These are phyloP conservation scores for Phytophthora pini DNA, from an alignment of 352 stramenopile genomes.

Conservation along the genomic window DNA sequence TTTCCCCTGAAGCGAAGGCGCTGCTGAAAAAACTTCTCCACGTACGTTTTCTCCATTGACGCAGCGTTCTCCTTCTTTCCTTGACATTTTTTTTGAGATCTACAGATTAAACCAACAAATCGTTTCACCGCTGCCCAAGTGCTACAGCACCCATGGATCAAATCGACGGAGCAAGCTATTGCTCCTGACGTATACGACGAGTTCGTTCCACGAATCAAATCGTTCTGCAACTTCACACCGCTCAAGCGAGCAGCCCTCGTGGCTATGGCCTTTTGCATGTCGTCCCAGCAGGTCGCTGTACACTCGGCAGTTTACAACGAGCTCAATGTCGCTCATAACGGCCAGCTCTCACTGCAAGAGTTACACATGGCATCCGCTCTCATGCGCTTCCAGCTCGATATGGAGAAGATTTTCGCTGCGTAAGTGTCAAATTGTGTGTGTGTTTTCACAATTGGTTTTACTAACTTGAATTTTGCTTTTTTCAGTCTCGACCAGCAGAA, in stretches of 20 bases:
- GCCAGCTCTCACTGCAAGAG: slow-evolving; percentile 73
- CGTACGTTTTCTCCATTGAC: slow-evolving; percentile 32
- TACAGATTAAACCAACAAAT: slow-evolving; percentile 49
- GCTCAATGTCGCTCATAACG: slow-evolving; percentile 80
- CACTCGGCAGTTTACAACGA: slow-evolving; percentile 82
- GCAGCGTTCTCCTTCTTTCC: neutral
- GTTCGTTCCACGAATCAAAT: slow-evolving; percentile 69
- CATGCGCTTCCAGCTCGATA: slow-evolving; percentile 69
- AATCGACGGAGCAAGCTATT: slow-evolving; percentile 50
- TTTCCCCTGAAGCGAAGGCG: slow-evolving; percentile 72
- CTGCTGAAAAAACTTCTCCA: slow-evolving; percentile 80
- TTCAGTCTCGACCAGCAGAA: slow-evolving; percentile 75
- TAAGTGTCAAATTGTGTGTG: slow-evolving; percentile 23
- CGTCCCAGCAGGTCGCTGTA: slow-evolving; percentile 54
- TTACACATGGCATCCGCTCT: slow-evolving; percentile 54
- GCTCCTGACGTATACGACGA: slow-evolving; percentile 58
- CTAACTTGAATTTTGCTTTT: slow-evolving; percentile 2
- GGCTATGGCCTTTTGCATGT: slow-evolving; percentile 76
- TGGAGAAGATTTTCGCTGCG: slow-evolving; percentile 68
- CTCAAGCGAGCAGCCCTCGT: slow-evolving; percentile 69
- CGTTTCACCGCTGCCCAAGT: slow-evolving; percentile 74
- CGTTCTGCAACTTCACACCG: slow-evolving; percentile 72
- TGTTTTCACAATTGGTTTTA: slow-evolving; percentile 2
- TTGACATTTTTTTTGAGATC: neutral
- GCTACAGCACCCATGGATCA: slow-evolving; percentile 77